Conservation (phyloP, 2,329 filamentous ascomycete species). For the Thermoascus crustaceus region DNA sequence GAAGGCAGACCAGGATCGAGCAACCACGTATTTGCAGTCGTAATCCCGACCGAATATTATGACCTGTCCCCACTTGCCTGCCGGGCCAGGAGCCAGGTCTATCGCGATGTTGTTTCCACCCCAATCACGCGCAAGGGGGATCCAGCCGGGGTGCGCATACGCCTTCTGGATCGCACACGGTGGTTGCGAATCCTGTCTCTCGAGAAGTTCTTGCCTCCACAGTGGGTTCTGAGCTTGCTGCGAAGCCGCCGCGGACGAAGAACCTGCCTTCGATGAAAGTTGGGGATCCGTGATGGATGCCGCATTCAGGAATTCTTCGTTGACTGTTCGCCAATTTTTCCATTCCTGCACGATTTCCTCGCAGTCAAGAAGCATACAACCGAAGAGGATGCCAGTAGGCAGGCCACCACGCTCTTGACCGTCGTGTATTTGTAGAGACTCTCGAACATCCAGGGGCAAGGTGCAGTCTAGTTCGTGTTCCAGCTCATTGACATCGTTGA, state of each 20-base stretch:
- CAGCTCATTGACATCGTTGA: constrained; percentile 92
- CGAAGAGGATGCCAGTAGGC: constrained; percentile 87
- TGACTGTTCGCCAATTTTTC: constrained; percentile 92
- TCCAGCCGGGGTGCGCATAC: constrained; percentile 92
- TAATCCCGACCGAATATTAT: constrained; percentile 97
- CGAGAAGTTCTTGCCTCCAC: constrained; percentile 79
- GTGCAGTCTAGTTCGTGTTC: constrained; percentile 95
- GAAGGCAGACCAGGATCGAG: constrained; percentile 83
- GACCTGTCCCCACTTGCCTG: constrained; percentile 89
- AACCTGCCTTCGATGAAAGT: constrained; percentile 62
- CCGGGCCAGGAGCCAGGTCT: constrained; percentile 82
- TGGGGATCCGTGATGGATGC: constrained; percentile 44
- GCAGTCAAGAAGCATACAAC: constrained; percentile 92
- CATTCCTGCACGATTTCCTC: constrained; percentile 98
- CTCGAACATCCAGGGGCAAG: constrained; percentile 83
- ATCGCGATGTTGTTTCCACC: constrained; percentile 95
- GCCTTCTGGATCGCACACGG: constrained; percentile 79
- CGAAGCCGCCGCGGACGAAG: constrained; percentile 54
- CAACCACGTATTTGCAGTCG: constrained; percentile 95
- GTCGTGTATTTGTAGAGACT: constrained; percentile 84
- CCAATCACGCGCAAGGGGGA: constrained; percentile 93
- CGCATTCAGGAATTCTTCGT: constrained; percentile 72
- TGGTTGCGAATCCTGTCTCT: constrained; percentile 81
- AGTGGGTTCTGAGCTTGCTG: constrained; percentile 51
- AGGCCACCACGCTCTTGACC: constrained; percentile 91